These are phyloP conservation scores for Aspergillus sp. DNA, from an alignment of 2,329 filamentous ascomycete species.

Conservation along the genomic window DNA sequence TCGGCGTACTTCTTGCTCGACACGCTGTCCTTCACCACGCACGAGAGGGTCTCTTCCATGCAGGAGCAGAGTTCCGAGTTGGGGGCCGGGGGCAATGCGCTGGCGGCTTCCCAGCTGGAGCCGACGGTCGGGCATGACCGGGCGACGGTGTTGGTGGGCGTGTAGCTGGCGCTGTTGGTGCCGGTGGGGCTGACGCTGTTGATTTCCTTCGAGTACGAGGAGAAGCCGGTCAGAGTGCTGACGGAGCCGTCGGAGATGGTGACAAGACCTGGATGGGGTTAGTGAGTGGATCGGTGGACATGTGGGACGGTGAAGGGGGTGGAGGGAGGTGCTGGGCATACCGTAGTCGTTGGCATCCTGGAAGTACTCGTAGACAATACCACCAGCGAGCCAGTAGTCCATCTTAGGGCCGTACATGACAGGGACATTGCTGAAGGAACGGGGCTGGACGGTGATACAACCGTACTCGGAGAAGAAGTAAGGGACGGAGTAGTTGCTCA, in stretches of 20 bases:
- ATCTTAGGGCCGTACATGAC: constrained; percentile 78
- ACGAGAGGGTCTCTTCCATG: constrained; percentile 73
- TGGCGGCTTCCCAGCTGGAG: constrained; percentile 65
- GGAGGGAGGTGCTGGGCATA: constrained; percentile 34
- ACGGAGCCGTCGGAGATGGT: constrained; percentile 67
- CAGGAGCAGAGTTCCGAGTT: constrained; percentile 78
- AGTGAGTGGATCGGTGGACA: not conserved
- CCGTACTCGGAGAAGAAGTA: constrained; percentile 98
- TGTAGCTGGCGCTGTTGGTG: constrained; percentile 68
- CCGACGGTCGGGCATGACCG: constrained; percentile 68
- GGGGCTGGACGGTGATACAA: constrained; percentile 74
- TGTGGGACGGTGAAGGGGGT: not conserved
- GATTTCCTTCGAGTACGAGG: constrained; percentile 68
- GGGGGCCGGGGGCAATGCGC: constrained; percentile 74
- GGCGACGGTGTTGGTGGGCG: constrained; percentile 66
- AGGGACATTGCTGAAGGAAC: constrained; percentile 79
- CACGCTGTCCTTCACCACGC: constrained; percentile 63
- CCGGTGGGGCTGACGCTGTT: constrained; percentile 65
- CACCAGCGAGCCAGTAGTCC: constrained; percentile 83
- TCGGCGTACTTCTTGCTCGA: constrained; percentile 60
- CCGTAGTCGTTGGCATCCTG: constrained; percentile 86
- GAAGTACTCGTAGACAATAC: constrained; percentile 98
- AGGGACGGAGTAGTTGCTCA: constrained; percentile 81
- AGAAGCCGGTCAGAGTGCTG: constrained; percentile 71
- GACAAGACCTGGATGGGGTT: constrained; percentile 34